Conservation (phyloP, 1,139 yeast species). For the Nematodospora anomalae region DNA sequence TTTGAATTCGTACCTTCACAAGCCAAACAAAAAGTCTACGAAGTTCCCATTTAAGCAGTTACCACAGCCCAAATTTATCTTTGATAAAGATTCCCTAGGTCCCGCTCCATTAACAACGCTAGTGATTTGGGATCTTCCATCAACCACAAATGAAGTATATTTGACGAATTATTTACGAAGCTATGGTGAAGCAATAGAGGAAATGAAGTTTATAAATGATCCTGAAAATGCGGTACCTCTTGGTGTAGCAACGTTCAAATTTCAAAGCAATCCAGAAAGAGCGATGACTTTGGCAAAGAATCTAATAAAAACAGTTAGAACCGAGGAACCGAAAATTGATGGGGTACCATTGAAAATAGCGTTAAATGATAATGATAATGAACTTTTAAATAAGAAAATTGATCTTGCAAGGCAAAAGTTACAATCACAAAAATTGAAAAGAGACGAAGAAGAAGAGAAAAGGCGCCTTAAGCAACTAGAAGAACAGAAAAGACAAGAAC, state of each 20-base stretch:
- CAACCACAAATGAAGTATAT: conserved; percentile 45
- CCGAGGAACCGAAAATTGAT: conserved; percentile 37
- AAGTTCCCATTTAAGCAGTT: conserved; percentile 48
- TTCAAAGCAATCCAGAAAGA: conserved; percentile 56
- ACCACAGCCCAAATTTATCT: conserved; percentile 54
- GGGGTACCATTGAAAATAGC: conserved; percentile 40
- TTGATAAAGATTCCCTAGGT: conserved; percentile 73
- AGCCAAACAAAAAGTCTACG: conserved; percentile 44
- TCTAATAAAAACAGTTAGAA: conserved; percentile 28
- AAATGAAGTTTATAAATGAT: conserved; percentile 63
- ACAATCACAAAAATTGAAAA: conserved; percentile 31
- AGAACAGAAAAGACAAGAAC: conserved; percentile 18
- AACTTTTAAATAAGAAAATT: conserved; percentile 31
- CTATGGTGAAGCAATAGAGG: conserved; percentile 58
- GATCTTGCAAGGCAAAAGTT: conserved; percentile 34
- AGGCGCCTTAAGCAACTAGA: conserved; percentile 14
- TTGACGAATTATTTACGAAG: conserved; percentile 54
- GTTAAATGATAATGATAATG: conserved; percentile 37
- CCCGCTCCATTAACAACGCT: conserved; percentile 72
- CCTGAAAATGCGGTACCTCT: conserved; percentile 79
- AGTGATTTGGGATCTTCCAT: conserved; percentile 65
- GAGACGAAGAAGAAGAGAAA: conserved; percentile 26
- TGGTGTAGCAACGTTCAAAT: conserved; percentile 68
- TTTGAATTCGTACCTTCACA: conserved; percentile 32
- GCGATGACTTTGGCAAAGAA: conserved; percentile 49